phyloP scores from a whole-genome alignment of 2,329 filamentous ascomycete species.

The Alternaria ethzedia region DNA sequence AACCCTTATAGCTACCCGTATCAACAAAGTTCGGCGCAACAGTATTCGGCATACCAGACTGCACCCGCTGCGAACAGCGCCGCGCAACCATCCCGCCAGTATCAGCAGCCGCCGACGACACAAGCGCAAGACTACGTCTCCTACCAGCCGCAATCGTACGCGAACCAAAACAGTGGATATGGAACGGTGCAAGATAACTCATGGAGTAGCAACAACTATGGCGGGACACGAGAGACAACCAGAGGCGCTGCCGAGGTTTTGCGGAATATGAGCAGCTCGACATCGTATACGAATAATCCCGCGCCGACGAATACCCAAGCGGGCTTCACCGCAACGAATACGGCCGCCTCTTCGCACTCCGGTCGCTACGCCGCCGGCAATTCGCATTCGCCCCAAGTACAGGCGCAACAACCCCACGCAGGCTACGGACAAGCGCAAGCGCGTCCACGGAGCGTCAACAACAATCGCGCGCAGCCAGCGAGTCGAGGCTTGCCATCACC shows the following conservation, averaged over 20 bases:
- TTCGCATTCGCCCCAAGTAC: slow-evolving; percentile 19
- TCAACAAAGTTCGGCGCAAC: slow-evolving; percentile 38
- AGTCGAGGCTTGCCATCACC: slow-evolving; percentile 32
- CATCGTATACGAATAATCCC: slow-evolving; percentile 27
- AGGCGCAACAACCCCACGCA: slow-evolving; percentile 28
- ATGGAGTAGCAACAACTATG: slow-evolving; percentile 35
- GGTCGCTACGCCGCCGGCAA: slow-evolving; percentile 24
- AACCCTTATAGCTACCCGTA: slow-evolving; percentile 35
- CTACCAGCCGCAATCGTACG: slow-evolving; percentile 32
- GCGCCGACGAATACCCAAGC: slow-evolving; percentile 23
- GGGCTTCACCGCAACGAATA: slow-evolving; percentile 30
- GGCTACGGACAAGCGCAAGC: slow-evolving; percentile 33
- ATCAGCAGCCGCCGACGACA: slow-evolving; percentile 30
- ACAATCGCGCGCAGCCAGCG: slow-evolving; percentile 24
- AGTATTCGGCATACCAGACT: slow-evolving; percentile 37
- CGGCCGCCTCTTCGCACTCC: slow-evolving; percentile 19
- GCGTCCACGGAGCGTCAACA: slow-evolving; percentile 37
- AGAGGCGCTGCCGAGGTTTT: slow-evolving; percentile 42
- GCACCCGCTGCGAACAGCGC: slow-evolving; percentile 30
- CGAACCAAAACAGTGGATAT: slow-evolving; percentile 27
- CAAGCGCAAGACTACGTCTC: slow-evolving; percentile 38
- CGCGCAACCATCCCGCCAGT: slow-evolving; percentile 33
- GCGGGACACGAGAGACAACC: slow-evolving; percentile 31
- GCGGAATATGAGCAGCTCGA: slow-evolving; percentile 41
- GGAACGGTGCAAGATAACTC: slow-evolving; percentile 25